Base-by-base conservation (phyloP, 257 asterid genomes). In the Salvia splendens region DNA sequence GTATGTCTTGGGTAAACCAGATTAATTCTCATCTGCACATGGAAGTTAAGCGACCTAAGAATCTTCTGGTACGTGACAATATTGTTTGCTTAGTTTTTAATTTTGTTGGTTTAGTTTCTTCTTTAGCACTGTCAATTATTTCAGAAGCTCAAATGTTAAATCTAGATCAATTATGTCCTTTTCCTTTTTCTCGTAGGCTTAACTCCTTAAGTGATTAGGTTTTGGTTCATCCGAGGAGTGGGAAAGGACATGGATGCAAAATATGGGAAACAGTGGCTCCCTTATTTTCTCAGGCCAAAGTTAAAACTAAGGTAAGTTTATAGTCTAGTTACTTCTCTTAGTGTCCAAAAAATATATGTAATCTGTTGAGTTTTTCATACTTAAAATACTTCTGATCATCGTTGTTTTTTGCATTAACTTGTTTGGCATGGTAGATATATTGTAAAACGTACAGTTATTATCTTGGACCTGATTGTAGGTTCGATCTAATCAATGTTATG, bases 221-320 rank as follows among this genome's bases (percentile, higher is more conserved):
- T 75, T 84, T 94, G 71, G 87, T 94, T 70, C 84, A 94, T 76
- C 99, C 99, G 73, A 80, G 73, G 84, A 91, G 99, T 78, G 99
- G 97, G 70, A 91, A 94, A 80, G 91, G 88, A 69, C 83, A 87
- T 41, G 97, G 97, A 64, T 73, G 88, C 68, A 83, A 75, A 66
- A 77, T 82, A 71, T 94, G 99, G 99, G 96, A 91, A 72, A 73
- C 81, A 8, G 91, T 94, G 73, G 87, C 89, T 76, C 99, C 92
- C n/a, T 77, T 89, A 61, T 94, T 94, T 83, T 81, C 81, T 74
- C 91, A 79, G 66, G 99, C 97, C 58, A 84, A 85, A 75, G 92
- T 94, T 75, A 88, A 78, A 75, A 84, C 95, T 40, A 85, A 91
- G 96, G 99, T 93, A 71, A 43, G 62, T 28, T 72, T 49, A 38